phyloP scores from a whole-genome alignment of 192 early-diverging fungal species.

The Coemansia sp. region DNA sequence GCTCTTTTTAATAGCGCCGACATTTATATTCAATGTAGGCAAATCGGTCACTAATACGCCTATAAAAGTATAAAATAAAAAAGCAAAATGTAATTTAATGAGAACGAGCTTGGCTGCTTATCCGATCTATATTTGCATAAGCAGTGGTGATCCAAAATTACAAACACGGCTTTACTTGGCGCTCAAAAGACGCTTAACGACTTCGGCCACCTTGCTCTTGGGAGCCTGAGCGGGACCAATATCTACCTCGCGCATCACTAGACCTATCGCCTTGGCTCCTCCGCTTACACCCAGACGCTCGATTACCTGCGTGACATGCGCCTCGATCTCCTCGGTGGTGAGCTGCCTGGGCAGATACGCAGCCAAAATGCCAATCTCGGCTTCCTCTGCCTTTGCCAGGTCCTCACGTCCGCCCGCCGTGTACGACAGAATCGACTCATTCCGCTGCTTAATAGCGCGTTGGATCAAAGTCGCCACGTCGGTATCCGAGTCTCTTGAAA shows the following conservation, averaged over 20 bases:
- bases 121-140: slow-evolving; percentile 1
- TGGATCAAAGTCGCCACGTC: slow-evolving; percentile 70
- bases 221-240: slow-evolving; percentile 71
- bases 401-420: slow-evolving; percentile 67
- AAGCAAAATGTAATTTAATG: not conserved
- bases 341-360: slow-evolving; percentile 81
- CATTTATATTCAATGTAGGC: not conserved
- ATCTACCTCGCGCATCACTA: slow-evolving; percentile 80
- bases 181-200: slow-evolving; percentile 70
- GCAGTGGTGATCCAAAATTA: not conserved
- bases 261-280: slow-evolving; percentile 76
- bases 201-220: slow-evolving; percentile 73
- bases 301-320: slow-evolving; percentile 57
- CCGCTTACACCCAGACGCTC: slow-evolving; percentile 18
- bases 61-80: not conserved
- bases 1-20: slow-evolving; percentile 5
- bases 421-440: slow-evolving; percentile 74
- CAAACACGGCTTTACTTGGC: not conserved
- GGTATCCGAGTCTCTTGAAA: slow-evolving; percentile 54
- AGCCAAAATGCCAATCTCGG: slow-evolving; percentile 66
- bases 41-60: not conserved
- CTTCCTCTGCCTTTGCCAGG: slow-evolving; percentile 68
- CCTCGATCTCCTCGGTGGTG: slow-evolving; percentile 70
- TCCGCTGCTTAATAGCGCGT: slow-evolving; percentile 77
- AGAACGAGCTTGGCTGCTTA: not conserved